Percentiles rank a stretch among this genome's conserved stretches.
phyloP scores from a whole-genome alignment of 805 yeast genomes.

The Myxozyma sirexii region DNA sequence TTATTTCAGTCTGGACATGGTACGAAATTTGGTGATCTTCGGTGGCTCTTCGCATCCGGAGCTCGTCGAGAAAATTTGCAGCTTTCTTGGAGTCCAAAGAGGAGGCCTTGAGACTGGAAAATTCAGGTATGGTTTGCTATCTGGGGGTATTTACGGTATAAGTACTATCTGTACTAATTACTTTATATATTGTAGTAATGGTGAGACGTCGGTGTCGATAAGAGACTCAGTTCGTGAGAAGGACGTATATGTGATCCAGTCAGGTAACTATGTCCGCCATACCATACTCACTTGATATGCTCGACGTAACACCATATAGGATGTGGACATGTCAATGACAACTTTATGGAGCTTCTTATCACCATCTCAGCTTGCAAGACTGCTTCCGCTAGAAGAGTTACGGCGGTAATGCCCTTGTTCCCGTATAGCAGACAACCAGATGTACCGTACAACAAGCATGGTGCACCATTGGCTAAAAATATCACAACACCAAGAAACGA shows the following conservation, averaged over 20 bases:
- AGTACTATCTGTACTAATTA: background rate
- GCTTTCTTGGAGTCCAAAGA: slow-evolving; percentile 69
- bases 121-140: slow-evolving; percentile 47
- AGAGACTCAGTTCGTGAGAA: slow-evolving; percentile 91
- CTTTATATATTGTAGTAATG: slow-evolving; percentile 57
- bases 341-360: slow-evolving; percentile 77
- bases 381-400: slow-evolving; percentile 84
- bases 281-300: background rate
- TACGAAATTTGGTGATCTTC: slow-evolving; percentile 84
- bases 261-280: slow-evolving; percentile 38
- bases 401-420: slow-evolving; percentile 89
- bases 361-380: slow-evolving; percentile 91
- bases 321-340: slow-evolving; percentile 85
- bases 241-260: slow-evolving; percentile 88
- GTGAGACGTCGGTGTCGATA: slow-evolving; percentile 88
- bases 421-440: slow-evolving; percentile 97
- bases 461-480: slow-evolving; percentile 63
- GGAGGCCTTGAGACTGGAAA: slow-evolving; percentile 57
- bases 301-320: slow-evolving; percentile 46
- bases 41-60: slow-evolving; percentile 91
- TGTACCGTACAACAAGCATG: slow-evolving; percentile 75
- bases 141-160: background rate
- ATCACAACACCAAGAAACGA: slow-evolving; percentile 29
- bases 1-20: slow-evolving; percentile 4
- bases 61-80: slow-evolving; percentile 73